Base-by-base conservation (phyloP, 176 grass and related monocot genomes). In the Areca catechu region DNA sequence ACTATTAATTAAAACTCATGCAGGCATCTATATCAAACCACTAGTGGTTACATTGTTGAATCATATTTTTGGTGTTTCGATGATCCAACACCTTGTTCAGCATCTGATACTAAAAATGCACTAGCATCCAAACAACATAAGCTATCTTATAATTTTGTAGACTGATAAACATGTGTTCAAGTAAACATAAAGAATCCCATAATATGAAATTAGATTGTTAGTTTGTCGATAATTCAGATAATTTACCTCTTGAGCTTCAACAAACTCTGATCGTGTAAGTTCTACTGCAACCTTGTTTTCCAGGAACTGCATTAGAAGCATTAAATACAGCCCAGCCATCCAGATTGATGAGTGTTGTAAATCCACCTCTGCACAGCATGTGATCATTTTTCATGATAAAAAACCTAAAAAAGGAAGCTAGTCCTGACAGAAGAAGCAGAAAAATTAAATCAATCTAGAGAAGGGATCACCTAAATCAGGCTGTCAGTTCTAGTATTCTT, bases 231-330 rank as follows among this genome's bases (percentile, higher is more conserved):
- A 12, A 43, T 43, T 43, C 10, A 43, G 34, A 10, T 43, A 43
- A 43, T 53, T 49, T 85, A 95, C 89, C 89, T 89, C 89, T 67
- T 89, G 85, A 66, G 89, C 89, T 82, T 95, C 85, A 80, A 89
- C 85, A 75, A 95, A 95, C 54, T 89, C 89, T 73, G 85, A 95
- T 57, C 89, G 76, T 22, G 89, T 95, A 66, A 95, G 82, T 79
- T 95, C 89, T 56, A 95, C 72, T 53, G 82, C 78, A 28, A 95
- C 85, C 71, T 85, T 95, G 20, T 95, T 95, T 82, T 95, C 89
- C 25, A 95, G 65, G 64, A 95, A 95, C 25, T 95, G 89, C 72
- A 95, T 71, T 66, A 95, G 71, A 82, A 95, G 89, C 82, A 63
- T 85, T 80, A 95, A 82, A 69, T 95, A 95, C 54, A 95, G 22